Base-by-base conservation (phyloP, 441 rosid genomes). In the Pelargonium australe region DNA sequence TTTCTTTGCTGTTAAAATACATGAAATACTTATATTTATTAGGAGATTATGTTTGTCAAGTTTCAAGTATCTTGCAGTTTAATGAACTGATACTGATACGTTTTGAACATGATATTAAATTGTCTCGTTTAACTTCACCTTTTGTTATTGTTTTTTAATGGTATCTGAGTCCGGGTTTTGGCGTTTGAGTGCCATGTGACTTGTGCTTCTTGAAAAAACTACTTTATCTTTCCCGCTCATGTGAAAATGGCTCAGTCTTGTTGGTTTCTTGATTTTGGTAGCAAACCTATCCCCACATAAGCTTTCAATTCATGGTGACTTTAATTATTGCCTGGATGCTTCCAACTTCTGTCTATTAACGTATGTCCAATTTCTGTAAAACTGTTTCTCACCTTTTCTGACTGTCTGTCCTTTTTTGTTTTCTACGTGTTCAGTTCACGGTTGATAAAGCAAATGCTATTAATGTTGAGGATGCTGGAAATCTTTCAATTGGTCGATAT, bases 21-120 rank as follows among this genome's bases (percentile, higher is more conserved):
- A 0, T 37, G 8, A 37, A 6, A 79, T 73, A 77, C 72, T 70
- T 14, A 69, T 79, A 76, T 75, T 74, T 74, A 77, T 70, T 76
- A 74, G 85, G 82, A 70, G 63, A 73, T 31, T 47, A 7, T 62
- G 64, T 70, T 73, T 62, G 60, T 70, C 70, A 60, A 67, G 55
- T 41, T 70, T 68, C 49, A 43, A 31, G 55, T 62, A 2, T 65
- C 12, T 49, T 40, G 70, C 41, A 65, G 60, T 74, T 63, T 47
- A 34, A 61, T 61, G 44, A 58, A 68, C 20, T 58, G 66, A 68
- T 63, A 44, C 2, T 66, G 67, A 61, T 8, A 49, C 44, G 65
- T 57, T 55, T 58, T 72, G 58, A 61, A 37, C 25, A 44, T 68
- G 55, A 73, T 63, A 43, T 58, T 44, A 11, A 72, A 66, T 19